A percentile compares a stretch with the other conserved stretches of the same genome.
phyloP scores from a whole-genome alignment of 352 stramenopile species.

The Phytophthora fragariae region DNA sequence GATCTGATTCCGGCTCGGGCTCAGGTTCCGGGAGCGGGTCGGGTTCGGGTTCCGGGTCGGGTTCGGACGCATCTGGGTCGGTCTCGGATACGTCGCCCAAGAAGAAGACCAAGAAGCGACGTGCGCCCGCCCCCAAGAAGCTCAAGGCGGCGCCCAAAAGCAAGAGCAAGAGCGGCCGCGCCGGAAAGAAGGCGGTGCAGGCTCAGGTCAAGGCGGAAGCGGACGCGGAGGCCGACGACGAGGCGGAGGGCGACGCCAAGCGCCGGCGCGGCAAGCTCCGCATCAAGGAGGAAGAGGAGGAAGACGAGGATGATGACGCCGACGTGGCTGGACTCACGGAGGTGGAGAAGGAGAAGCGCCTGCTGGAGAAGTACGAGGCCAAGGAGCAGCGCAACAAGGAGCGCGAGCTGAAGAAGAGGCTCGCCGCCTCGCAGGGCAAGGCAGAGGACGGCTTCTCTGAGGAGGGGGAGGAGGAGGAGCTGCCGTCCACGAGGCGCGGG shows the following conservation, averaged over 20 bases:
- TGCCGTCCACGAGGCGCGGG: constrained; percentile 56
- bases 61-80: constrained; percentile 37
- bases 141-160: constrained; percentile 37
- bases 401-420: constrained; percentile 81
- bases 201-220: constrained; percentile 55
- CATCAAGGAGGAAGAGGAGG: constrained; percentile 50
- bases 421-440: constrained; percentile 67
- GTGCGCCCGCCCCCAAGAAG: constrained; percentile 44
- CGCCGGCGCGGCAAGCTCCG: constrained; percentile 46
- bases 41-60: constrained; percentile 41
- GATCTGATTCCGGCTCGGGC: constrained; percentile 45
- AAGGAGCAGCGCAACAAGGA: constrained; percentile 87
- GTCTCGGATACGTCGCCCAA: constrained; percentile 35
- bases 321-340: constrained; percentile 80
- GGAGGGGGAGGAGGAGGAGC: constrained; percentile 54
- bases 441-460: constrained; percentile 43
- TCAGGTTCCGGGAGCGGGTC: constrained; percentile 49
- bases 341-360: constrained; percentile 88
- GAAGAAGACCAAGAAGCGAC: constrained; percentile 64
- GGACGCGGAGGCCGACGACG: constrained; percentile 65
- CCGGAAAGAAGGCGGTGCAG: constrained; percentile 44
- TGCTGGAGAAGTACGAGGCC: constrained; percentile 89
- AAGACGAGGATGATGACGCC: constrained; percentile 63
- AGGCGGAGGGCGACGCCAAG: constrained; percentile 41
- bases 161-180: constrained; percentile 38